Base-by-base conservation (phyloP, 1,284 basidiomycete species). In the Peniophora sp. region DNA sequence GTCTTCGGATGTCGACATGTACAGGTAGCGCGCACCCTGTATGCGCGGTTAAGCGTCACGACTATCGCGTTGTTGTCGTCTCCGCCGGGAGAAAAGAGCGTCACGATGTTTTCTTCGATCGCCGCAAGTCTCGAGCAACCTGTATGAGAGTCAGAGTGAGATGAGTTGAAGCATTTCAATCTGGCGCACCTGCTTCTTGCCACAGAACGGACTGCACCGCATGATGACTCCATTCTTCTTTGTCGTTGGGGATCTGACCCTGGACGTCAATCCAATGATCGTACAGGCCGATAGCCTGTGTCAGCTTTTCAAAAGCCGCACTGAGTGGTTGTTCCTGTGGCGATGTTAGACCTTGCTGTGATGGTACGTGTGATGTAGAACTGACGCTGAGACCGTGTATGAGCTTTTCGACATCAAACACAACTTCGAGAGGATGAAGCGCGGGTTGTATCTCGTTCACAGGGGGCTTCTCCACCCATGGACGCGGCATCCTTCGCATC, bases 361-460 rank as follows among this genome's bases (percentile, higher is more conserved):
- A 10, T 12, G 5, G 22, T 41, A 32, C n/a, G 50, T 24, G 42
- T 24, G 42, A 22, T 35, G 18, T 60, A 66, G 3, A 60, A 82
- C 80, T 61, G 79, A 70, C 55, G 72, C 64, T 43, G 6, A 32
- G 27, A 78, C 72, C 47, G 79, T 73, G 27, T 53, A 85, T 63
- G 5, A 86, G 69, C 60, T 86, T 86, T 58, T 73, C 73, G 15
- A 82, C 76, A 56, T 91, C 88, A 60, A 75, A 83, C 27, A 91
- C 70, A 27, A 90, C 73, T 63, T 91, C 88, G 3, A 81, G 68
- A 10, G 88, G 85, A 58, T 89, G 82, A 41, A 88, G 69, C 56
- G 86, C 78, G 2, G 83, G 76, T 61, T 90, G 85, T n/a, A 88
- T 75, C 63, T 86, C 83, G 58, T 88, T 88, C 35, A 88, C 63